Base-by-base conservation (phyloP, 768 basidiomycete species). In the Tulasnella sp. region DNA sequence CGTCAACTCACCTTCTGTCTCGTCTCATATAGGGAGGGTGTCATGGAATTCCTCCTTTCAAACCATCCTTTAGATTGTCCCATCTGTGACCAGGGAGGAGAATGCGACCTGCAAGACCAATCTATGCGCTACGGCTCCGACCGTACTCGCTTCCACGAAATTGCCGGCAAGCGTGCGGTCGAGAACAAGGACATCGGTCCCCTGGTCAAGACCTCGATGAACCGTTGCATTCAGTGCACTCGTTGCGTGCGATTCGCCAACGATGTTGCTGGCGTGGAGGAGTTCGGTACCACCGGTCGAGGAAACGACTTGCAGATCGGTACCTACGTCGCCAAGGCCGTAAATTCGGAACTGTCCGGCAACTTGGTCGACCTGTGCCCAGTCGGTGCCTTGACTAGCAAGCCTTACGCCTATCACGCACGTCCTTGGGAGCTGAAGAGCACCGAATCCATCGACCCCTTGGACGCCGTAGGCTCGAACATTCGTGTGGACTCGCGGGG, bases 41-140 rank as follows among this genome's bases (percentile, higher is more conserved):
- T 99, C 79, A 99, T 99, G 98, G 98, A 99, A 83, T 98, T 99
- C 85, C 88, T 99, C 51, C 90, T 99, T 79, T 90, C 97, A 78
- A 99, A 99, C 85, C 98, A 99, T 82, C 98, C 98, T 2, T 88
- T 99, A 77, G 98, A 99, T 84, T 99, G 98, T 85, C 98, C 98
- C 29, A 93, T 99, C 80, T 99, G 98, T 82, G 98, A 99, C 84
- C 96, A 99, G 85, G 97, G 96, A 83, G 97, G 98, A 78, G 96
- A 98, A 88, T 99, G 96, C 84, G 96, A 98, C 84, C 89, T 98
- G 10, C 97, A 99, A 86, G 97, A 98, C 85, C 97, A 98, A 85
- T 97, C 97, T 18, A 99, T 99, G 96, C 92, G 97, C 75, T 99
- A 99, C 83, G 98, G 98, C 57, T 93, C 96, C 9, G 98, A 99